Conservation (phyloP, 768 basidiomycete species). For the Dioszegia hungarica region DNA sequence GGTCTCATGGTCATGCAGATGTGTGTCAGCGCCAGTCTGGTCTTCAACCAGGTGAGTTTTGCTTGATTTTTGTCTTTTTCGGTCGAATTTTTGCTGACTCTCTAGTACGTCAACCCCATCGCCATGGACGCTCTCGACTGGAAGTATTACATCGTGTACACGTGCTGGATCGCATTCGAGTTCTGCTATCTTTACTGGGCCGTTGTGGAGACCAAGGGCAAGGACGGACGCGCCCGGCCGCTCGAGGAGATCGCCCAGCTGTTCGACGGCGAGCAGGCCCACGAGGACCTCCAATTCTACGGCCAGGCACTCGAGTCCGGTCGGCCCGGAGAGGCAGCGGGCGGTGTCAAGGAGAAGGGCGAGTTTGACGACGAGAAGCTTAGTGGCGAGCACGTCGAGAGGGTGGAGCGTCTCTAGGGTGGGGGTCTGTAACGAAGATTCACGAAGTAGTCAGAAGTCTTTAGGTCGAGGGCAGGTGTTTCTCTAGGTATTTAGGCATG, state of each 20-base stretch:
- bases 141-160: slow-evolving; percentile 27
- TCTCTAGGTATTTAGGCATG: too few relatives aligned
- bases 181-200: slow-evolving; percentile 31
- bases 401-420: not conserved
- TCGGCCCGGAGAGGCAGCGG: not conserved
- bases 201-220: slow-evolving; percentile 37
- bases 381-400: not conserved
- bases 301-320: not conserved
- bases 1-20: slow-evolving; percentile 25
- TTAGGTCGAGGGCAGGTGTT: too few relatives aligned
- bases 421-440: too few relatives aligned
- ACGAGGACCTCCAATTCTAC: not conserved
- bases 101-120: slow-evolving; percentile 41
- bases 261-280: slow-evolving; percentile 19
- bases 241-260: slow-evolving; percentile 34
- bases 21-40: slow-evolving; percentile 20
- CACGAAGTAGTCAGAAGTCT: too few relatives aligned
- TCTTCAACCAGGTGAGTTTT: slow-evolving; percentile 19
- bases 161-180: slow-evolving; percentile 5
- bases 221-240: slow-evolving; percentile 19
- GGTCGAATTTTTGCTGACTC: slow-evolving; percentile 1
- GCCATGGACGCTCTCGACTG: slow-evolving; percentile 33
- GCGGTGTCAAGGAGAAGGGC: not conserved
- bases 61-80: too few relatives aligned
- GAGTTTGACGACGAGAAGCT: slow-evolving; percentile 1